Evolutionary conservation across 1,284 basidiomycete genomes (phyloP).

Genomic region (Fomitopsis schrenkii): DNA sequence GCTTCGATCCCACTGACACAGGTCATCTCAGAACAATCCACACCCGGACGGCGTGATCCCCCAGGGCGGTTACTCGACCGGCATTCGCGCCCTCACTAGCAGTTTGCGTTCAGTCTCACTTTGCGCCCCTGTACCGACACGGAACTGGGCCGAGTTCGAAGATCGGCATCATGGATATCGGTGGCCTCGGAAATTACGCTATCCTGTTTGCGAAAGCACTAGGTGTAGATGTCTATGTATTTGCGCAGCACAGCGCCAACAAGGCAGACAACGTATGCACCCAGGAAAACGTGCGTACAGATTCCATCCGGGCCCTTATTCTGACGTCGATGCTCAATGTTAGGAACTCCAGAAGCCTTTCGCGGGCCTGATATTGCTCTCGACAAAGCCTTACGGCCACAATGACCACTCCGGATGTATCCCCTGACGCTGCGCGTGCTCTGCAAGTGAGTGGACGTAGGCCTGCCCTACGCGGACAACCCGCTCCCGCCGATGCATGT

Average conservation of each 20-base stretch:
- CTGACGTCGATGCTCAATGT: not conserved
- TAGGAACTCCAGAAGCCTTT: conserved; percentile 39
- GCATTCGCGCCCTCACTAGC: not conserved
- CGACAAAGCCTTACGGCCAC: conserved; percentile 25
- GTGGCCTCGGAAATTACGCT: not conserved
- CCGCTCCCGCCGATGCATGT: conserved; percentile 30
- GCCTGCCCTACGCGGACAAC: conserved; percentile 39
- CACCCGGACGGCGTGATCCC: not conserved
- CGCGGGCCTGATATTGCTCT: conserved; percentile 48
- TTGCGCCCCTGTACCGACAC: not conserved
- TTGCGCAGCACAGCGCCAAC: not conserved
- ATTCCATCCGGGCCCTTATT: not conserved
- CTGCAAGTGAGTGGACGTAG: conserved; percentile 48
- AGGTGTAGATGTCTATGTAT: not conserved
- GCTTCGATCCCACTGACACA: not conserved
- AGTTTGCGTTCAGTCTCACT: not conserved
- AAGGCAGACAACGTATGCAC: not conserved
- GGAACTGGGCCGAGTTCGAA: not conserved
- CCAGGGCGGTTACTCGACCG: not conserved
- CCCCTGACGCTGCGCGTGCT: conserved; percentile 43
- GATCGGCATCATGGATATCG: not conserved
- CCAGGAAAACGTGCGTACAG: not conserved
- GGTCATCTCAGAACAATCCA: not conserved
- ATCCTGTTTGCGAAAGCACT: not conserved
- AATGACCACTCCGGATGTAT: conserved; percentile 29